Conservation (phyloP, 2,329 filamentous ascomycete genomes). For the Zymoseptoria pseudotritici region DNA sequence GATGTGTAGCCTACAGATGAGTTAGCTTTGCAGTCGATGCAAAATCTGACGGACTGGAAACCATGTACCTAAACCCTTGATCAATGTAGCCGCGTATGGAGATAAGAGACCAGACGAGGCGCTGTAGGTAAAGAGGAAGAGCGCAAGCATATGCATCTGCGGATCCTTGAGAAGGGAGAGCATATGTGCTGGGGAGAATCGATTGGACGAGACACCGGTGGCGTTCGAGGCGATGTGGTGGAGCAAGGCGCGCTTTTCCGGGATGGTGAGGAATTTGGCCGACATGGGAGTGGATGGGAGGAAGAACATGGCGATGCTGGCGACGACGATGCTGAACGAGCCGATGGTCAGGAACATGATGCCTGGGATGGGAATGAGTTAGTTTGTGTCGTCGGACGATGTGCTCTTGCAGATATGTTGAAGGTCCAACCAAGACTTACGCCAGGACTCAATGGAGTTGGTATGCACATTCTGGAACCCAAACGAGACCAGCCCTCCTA, state of each 20-base stretch:
- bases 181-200: conserved; percentile 46
- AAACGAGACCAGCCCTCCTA: conserved; percentile 50
- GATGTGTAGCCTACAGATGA: conserved; percentile 25
- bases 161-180: conserved; percentile 54
- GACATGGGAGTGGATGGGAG: conserved; percentile 58
- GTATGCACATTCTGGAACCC: conserved; percentile 43
- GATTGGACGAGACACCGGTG: conserved; percentile 37
- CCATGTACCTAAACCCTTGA: not conserved
- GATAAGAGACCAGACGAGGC: conserved; percentile 49
- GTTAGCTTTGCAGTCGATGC: not conserved
- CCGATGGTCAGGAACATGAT: conserved; percentile 39
- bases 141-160: conserved; percentile 37
- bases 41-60: not conserved
- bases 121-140: conserved; percentile 35
- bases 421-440: conserved; percentile 3
- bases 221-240: conserved; percentile 37
- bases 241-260: conserved; percentile 41
- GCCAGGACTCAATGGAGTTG: conserved; percentile 7
- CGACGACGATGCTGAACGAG: conserved; percentile 33
- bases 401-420: not conserved
- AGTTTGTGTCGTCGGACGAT: not conserved
- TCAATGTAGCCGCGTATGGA: conserved; percentile 48
- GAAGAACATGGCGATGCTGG: conserved; percentile 21
- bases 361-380: conserved; percentile 9
- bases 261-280: conserved; percentile 58